Base-by-base conservation (phyloP, 345 rosid species). In the Gynandropsis gynandra region DNA sequence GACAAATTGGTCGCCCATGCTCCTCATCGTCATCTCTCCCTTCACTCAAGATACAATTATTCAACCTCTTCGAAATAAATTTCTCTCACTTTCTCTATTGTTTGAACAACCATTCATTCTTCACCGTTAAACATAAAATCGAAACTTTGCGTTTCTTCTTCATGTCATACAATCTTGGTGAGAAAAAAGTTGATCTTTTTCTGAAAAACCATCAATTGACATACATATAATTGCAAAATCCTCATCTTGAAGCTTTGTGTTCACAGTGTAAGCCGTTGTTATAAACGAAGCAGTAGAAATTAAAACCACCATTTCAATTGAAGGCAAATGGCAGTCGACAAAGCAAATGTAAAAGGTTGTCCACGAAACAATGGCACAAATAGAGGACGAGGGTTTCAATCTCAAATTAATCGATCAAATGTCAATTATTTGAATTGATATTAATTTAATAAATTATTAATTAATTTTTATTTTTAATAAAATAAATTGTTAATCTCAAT, bases 11-110 rank as follows among this genome's bases (percentile, higher is more conserved):
- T 10, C 83, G 92, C 67, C 71, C 76, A n/a, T 72, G 66, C 32
- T 74, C 85, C 37, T 76, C 87, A 66, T 86, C 98, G 70, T 68
- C 81, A 47, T 86, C 89, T 63, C 83, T 81, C 24, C 98, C 96
- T 58, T 90, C 92, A 19, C 96, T 86, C 73, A 72, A 57, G 44
- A 83, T 36, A 17, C 59, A 61, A 44, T 42, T 68, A 13, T 48
- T 73, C 4, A 69, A 57, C 43, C 47, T 81, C 36, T 72, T 67
- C 1, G 65, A 75, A 36, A 54, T 42, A 17, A 63, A 62, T 42
- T 72, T 79, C 82, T 62, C 57, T 47, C 61, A 38, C 54, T 20
- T 29, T 50, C 35, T 61, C 71, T 8, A 49, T 68, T 37, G 72
- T 48, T 61, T 72, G 65, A 47, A 60, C 38, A 41, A 61, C 36